Evolutionary conservation across 164 flowering plant genomes (phyloP), one percentile per base, ranked within the genome.

Genomic region (Dillenia suffruticosa): DNA sequence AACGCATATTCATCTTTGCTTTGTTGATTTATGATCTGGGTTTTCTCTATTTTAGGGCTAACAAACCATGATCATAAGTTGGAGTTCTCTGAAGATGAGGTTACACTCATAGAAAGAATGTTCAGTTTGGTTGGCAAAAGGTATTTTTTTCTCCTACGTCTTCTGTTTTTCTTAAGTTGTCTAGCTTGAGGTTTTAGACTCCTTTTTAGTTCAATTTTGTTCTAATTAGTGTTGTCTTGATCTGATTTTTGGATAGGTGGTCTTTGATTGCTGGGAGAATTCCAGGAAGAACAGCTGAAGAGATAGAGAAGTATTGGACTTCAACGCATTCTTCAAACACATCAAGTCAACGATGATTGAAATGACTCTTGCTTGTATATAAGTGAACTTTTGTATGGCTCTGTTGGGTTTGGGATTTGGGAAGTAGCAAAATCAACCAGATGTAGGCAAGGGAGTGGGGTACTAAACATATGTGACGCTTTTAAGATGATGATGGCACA

Each of bases 211-310:
- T 32, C 40, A 32, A 32, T 32, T 4, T 32, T 32, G 40, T 32
- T 4, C 40, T 26, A 32, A 32, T 32, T 32, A 32, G 40, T 32
- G 40, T 32, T 9, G 46, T 49, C 9, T 6, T 10, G 12, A 17
- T 10, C 26, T 44, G 12, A 16, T 17, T 9, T 43, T 48, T 46
- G 19, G 10, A 49, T 46, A 83, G 88, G 72, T 81, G 89, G 86
- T 55, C 83, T 64, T 59, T 82, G 50, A 84, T 82, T 69, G 81
- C 86, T 40, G 89, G 89, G 57, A 73, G 89, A 68, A 80, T 82
- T 62, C 89, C 89, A 9, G 89, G 89, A 55, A 78, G 86, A 65
- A 75, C 79, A 7, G 79, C 88, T 3, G 82, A 81, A 63, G 88
- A 84, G 56, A 81, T 81, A 24, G 75, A 81, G 73, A 76, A 79